A percentile compares a stretch with the other conserved stretches of the same genome.
Evolutionary conservation across 1,284 basidiomycete species (phyloP).

Genomic region (Hymenochaete sp.): DNA sequence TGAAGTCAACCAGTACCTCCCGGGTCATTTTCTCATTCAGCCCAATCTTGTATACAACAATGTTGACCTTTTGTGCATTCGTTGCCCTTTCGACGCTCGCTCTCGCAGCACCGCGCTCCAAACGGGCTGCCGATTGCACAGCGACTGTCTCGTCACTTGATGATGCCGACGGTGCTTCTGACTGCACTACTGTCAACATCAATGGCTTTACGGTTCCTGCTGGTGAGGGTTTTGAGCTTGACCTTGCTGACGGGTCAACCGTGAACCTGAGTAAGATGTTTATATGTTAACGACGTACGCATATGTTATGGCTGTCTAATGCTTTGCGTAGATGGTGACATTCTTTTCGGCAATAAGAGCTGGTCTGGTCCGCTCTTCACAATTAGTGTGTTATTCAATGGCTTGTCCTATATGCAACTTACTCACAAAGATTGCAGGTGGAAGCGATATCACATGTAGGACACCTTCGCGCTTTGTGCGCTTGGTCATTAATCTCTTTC

Average conservation of each 20-base stretch:
- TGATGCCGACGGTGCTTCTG: conserved; percentile 36
- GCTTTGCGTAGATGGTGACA: conserved; percentile 24
- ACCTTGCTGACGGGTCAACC: conserved; percentile 23
- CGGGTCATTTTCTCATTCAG: too few species aligned
- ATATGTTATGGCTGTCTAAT: too few species aligned
- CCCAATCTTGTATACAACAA: too few species aligned
- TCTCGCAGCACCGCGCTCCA: conserved; percentile 2
- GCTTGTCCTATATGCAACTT: neutral
- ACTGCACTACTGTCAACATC: conserved; percentile 40
- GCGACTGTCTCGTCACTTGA: conserved; percentile 35
- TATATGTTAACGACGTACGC: neutral
- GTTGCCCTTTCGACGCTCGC: too few species aligned
- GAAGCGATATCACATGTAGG: conserved; percentile 25
- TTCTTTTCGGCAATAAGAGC: conserved; percentile 27
- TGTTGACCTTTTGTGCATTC: too few species aligned
- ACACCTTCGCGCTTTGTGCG: neutral
- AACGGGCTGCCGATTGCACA: conserved; percentile 25
- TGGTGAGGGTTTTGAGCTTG: conserved; percentile 27
- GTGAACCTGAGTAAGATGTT: conserved; percentile 32
- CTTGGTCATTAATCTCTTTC: neutral
- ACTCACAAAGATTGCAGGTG: conserved; percentile 18
- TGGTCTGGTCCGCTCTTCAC: conserved; percentile 30
- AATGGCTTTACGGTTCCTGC: conserved; percentile 35
- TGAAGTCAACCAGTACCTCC: too few species aligned
- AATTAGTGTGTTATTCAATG: conserved; percentile 18